Conservation (phyloP, 495 filamentous ascomycete genomes). For the Lichina pygmaea region DNA sequence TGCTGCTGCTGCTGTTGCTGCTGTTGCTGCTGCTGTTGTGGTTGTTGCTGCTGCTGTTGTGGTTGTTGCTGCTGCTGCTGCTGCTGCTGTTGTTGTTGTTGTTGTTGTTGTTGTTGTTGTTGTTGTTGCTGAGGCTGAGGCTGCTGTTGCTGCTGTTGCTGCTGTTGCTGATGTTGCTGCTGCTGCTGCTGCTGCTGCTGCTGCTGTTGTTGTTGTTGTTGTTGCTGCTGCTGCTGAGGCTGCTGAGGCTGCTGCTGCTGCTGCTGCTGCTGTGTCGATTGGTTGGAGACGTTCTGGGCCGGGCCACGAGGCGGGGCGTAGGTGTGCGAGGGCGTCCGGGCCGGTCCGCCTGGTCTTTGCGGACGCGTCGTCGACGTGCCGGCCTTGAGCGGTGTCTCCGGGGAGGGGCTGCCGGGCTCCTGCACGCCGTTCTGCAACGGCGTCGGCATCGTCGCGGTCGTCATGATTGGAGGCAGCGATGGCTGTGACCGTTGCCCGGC, state of each 20-base stretch:
- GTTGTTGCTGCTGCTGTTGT: too few relatives aligned
- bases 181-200: neutral
- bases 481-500: too few relatives aligned
- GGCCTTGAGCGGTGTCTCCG: neutral
- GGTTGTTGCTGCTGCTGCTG: too few relatives aligned
- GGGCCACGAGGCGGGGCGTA: conserved; percentile 55
- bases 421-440: neutral
- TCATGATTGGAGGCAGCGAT: conserved; percentile 3
- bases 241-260: conserved; percentile 1
- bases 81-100: too few relatives aligned
- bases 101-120: conserved; percentile 16
- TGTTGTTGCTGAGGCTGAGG: neutral
- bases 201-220: conserved; percentile 16
- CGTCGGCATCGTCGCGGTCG: neutral
- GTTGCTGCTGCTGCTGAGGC: too few relatives aligned
- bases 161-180: conserved; percentile 16
- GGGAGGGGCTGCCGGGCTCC: neutral
- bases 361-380: conserved; percentile 9
- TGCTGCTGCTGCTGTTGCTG: conserved; percentile 16
- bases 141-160: too few relatives aligned
- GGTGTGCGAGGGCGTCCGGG: conserved; percentile 40
- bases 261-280: conserved; percentile 1
- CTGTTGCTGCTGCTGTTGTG: too few relatives aligned
- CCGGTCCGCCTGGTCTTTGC: conserved; percentile 32
- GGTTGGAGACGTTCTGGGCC: conserved; percentile 26